phyloP scores from a whole-genome alignment of 192 early-diverging fungal genomes.

The Backusella tarrabulga region DNA sequence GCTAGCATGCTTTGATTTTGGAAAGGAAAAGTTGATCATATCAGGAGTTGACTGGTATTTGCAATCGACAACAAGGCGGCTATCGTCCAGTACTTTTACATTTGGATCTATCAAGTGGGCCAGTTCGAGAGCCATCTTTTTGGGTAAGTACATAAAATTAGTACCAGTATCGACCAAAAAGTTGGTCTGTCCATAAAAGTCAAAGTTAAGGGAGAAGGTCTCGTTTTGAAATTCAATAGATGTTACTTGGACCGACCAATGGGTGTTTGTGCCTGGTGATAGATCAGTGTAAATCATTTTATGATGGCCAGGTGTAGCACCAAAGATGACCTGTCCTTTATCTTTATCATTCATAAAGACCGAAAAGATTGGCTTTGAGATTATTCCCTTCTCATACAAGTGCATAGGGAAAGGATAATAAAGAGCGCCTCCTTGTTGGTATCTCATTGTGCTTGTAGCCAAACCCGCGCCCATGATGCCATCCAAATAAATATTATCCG shows the following conservation, averaged over 20 bases:
- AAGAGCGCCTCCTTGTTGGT: neutral
- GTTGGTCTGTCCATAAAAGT: neutral
- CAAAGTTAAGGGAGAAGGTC: constrained; percentile 1
- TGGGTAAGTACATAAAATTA: constrained; percentile 29
- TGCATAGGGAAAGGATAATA: constrained; percentile 18
- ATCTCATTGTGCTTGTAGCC: constrained; percentile 12
- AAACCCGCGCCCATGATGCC: constrained; percentile 27
- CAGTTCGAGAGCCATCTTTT: constrained; percentile 2
- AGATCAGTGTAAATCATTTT: constrained; percentile 12
- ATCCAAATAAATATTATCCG: constrained; percentile 18
- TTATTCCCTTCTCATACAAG: neutral
- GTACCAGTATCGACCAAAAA: constrained; percentile 23
- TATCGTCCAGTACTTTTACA: neutral
- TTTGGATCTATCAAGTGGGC: constrained; percentile 5
- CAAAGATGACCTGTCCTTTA: constrained; percentile 16
- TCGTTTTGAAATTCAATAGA: constrained; percentile 19
- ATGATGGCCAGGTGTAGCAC: neutral
- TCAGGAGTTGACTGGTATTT: neutral
- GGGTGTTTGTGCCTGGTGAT: neutral
- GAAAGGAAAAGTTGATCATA: constrained; percentile 11
- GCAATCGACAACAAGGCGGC: constrained; percentile 16
- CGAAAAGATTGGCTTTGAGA: constrained; percentile 21
- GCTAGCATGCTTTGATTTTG: neutral
- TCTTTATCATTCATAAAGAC: neutral
- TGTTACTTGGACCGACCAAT: constrained; percentile 9